A percentile compares a stretch with the other conserved stretches of the same genome.
Conservation (phyloP, 2,329 filamentous ascomycete species). For the Aschersonia sp. region DNA sequence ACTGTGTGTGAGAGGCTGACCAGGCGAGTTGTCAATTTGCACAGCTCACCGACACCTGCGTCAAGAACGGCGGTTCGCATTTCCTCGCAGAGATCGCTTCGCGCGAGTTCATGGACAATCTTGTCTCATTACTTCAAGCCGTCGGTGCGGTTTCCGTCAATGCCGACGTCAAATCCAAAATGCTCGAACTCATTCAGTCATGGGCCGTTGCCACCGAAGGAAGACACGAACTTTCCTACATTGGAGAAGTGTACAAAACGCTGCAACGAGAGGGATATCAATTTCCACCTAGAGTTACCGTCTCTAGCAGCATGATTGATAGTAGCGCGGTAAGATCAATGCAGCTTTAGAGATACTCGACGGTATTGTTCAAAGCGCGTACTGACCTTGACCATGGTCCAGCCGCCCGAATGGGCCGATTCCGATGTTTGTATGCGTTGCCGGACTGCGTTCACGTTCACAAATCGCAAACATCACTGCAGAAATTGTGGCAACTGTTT, state of each 20-base stretch:
- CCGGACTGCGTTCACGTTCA: constrained; percentile 89
- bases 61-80: constrained; percentile 94
- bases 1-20: neutral
- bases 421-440: constrained; percentile 99
- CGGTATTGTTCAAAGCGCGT: neutral
- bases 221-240: constrained; percentile 69
- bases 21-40: neutral
- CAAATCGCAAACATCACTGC: constrained; percentile 96
- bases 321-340: constrained; percentile 77
- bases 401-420: constrained; percentile 95
- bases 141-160: constrained; percentile 64
- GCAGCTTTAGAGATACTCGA: neutral
- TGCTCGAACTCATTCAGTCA: constrained; percentile 82
- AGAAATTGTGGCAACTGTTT: constrained; percentile 97
- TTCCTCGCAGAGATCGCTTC: constrained; percentile 94
- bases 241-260: constrained; percentile 72
- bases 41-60: constrained; percentile 91
- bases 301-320: constrained; percentile 96
- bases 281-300: constrained; percentile 75
- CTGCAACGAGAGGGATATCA: constrained; percentile 75
- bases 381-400: neutral
- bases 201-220: constrained; percentile 88
- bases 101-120: constrained; percentile 95
- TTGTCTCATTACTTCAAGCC: constrained; percentile 78
- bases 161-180: constrained; percentile 74